Percentiles rank a stretch among this genome's conserved stretches.
Conservation (phyloP, 1,284 basidiomycete genomes). For the Rhodotorula sp. region DNA sequence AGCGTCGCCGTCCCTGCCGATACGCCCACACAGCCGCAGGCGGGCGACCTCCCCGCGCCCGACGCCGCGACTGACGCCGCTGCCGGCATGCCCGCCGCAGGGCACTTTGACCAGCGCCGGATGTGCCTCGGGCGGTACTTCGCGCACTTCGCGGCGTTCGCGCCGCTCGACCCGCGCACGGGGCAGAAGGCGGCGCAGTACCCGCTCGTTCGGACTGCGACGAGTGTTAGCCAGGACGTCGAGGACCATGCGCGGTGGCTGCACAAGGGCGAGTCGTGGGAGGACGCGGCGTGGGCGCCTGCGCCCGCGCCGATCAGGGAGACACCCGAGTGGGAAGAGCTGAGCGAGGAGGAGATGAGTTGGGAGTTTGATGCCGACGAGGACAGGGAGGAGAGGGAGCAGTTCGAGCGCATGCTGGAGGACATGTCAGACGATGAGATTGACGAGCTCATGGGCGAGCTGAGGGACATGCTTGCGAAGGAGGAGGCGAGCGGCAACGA, state of each 20-base stretch:
- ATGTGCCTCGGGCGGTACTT: slow-evolving; percentile 33
- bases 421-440: slow-evolving; percentile 36
- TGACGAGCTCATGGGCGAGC: slow-evolving; percentile 23
- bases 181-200: neutral
- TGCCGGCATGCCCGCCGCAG: neutral
- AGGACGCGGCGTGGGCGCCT: slow-evolving; percentile 2
- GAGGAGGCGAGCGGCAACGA: too few relatives aligned
- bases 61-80: neutral
- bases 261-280: slow-evolving; percentile 31
- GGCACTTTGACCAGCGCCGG: slow-evolving; percentile 29
- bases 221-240: slow-evolving; percentile 32
- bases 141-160: slow-evolving; percentile 24
- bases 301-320: neutral
- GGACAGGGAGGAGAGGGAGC: neutral
- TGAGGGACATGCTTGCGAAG: slow-evolving; percentile 8
- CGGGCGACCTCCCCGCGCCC: neutral
- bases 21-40: neutral
- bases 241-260: slow-evolving; percentile 38
- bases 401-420: slow-evolving; percentile 25
- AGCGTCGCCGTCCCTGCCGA: slow-evolving; percentile 8
- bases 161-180: neutral
- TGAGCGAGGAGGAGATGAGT: neutral
- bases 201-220: slow-evolving; percentile 29
- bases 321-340: neutral
- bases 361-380: neutral